These are phyloP conservation scores for Tolypocladium ovalisporum DNA, from an alignment of 2,329 filamentous ascomycete species.

Conservation along the genomic window DNA sequence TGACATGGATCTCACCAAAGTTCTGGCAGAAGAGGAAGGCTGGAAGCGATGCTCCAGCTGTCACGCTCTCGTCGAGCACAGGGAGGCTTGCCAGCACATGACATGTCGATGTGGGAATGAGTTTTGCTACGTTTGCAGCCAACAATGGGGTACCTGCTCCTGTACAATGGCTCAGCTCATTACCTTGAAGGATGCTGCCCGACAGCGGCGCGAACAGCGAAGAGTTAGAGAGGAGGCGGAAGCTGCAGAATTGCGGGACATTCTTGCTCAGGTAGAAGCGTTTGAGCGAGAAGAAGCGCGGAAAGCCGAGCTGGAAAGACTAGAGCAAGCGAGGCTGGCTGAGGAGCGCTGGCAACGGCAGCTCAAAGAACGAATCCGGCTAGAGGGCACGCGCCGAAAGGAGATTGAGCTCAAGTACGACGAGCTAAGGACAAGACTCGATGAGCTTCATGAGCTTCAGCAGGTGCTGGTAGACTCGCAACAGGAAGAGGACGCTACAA, in stretches of 20 bases:
- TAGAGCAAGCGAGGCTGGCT: slow-evolving; percentile 24
- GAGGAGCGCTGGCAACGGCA: slow-evolving; percentile 25
- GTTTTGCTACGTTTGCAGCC: slow-evolving; percentile 75
- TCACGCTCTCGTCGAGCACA: slow-evolving; percentile 62
- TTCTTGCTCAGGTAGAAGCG: slow-evolving; percentile 34
- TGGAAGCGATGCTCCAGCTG: slow-evolving; percentile 72
- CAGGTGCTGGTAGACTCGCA: slow-evolving; percentile 21
- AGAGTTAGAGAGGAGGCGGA: slow-evolving; percentile 20
- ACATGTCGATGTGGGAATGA: slow-evolving; percentile 70
- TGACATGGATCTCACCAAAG: slow-evolving; percentile 37
- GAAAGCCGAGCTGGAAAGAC: slow-evolving; percentile 26
- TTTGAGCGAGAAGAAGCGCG: slow-evolving; percentile 34
- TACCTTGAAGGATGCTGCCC: slow-evolving; percentile 26
- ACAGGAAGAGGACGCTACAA: slow-evolving; percentile 24
- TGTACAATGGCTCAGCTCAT: slow-evolving; percentile 43
- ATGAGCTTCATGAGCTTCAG: slow-evolving; percentile 31
- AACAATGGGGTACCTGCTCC: slow-evolving; percentile 60
- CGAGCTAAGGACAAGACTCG: slow-evolving; percentile 23
- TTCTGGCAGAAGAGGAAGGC: slow-evolving; percentile 54
- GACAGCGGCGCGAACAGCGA: slow-evolving; percentile 21
- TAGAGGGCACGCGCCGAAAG: slow-evolving; percentile 28
- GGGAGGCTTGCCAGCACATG: slow-evolving; percentile 82
- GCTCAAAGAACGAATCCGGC: slow-evolving; percentile 24
- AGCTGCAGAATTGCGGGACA: slow-evolving; percentile 23
- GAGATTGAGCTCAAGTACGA: slow-evolving; percentile 27